phyloP scores from a whole-genome alignment of 139 green algal species.

The Yamagishiella unicocca region DNA sequence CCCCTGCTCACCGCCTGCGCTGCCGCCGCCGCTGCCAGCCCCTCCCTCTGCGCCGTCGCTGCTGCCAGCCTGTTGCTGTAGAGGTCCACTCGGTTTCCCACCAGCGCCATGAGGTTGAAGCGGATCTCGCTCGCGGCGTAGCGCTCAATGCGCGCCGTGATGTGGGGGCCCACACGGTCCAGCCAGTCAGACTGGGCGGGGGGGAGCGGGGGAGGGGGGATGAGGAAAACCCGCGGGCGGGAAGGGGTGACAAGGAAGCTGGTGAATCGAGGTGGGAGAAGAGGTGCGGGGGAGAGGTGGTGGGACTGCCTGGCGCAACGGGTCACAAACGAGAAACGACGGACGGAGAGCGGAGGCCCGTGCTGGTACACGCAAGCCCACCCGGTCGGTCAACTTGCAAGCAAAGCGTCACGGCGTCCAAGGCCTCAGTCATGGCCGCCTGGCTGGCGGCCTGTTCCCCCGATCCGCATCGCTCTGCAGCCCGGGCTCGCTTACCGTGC shows the following conservation, averaged over 20 bases:
- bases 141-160: constrained; percentile 84
- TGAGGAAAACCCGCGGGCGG: too few relatives aligned
- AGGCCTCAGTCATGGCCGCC: too few relatives aligned
- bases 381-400: too few relatives aligned
- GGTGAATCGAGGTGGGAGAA: neutral
- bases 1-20: neutral
- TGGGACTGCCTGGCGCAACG: too few relatives aligned
- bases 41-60: constrained; percentile 46
- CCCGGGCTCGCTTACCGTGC: neutral
- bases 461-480: neutral
- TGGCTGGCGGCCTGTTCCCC: too few relatives aligned
- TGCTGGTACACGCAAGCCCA: too few relatives aligned
- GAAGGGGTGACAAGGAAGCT: neutral
- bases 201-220: neutral
- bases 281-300: neutral
- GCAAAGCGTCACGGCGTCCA: too few relatives aligned
- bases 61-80: neutral
- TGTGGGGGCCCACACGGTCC: constrained; percentile 72
- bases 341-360: too few relatives aligned
- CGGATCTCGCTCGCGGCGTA: constrained; percentile 93
- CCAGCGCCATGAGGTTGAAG: constrained; percentile 98
- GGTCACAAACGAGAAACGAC: too few relatives aligned
- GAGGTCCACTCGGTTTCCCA: constrained; percentile 71
- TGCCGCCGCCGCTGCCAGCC: constrained; percentile 32
- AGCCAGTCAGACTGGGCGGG: constrained; percentile 85